Evolutionary conservation across 1,139 yeast species (phyloP).

Genomic region (Saccharomyces pastorianus): DNA sequence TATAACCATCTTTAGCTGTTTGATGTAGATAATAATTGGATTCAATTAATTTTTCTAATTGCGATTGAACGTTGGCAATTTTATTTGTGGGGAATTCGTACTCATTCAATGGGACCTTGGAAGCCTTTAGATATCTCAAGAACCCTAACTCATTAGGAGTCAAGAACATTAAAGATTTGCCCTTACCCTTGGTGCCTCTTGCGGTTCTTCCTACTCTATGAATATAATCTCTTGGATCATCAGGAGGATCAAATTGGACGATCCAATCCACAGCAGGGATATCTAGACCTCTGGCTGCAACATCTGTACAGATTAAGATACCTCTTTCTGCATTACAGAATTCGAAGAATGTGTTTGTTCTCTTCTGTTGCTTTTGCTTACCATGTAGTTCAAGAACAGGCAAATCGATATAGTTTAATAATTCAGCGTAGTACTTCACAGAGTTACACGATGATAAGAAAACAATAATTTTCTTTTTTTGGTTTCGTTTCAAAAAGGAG

Average conservation of each 20-base stretch:
- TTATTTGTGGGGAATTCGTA: slow-evolving; percentile 90
- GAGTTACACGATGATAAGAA: slow-evolving; percentile 94
- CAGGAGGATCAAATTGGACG: slow-evolving; percentile 95
- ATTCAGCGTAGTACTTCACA: slow-evolving; percentile 91
- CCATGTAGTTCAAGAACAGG: slow-evolving; percentile 97
- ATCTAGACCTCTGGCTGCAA: slow-evolving; percentile 96
- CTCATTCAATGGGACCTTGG: slow-evolving; percentile 94
- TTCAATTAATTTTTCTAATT: slow-evolving; percentile 80
- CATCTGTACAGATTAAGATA: slow-evolving; percentile 88
- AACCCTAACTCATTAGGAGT: slow-evolving; percentile 93
- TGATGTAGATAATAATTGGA: slow-evolving; percentile 91
- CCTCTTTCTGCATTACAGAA: slow-evolving; percentile 96
- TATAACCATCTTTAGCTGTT: slow-evolving; percentile 94
- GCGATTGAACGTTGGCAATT: slow-evolving; percentile 92
- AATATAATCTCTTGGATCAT: slow-evolving; percentile 96
- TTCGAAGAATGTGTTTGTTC: slow-evolving; percentile 95
- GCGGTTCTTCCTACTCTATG: slow-evolving; percentile 55
- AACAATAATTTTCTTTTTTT: slow-evolving; percentile 85
- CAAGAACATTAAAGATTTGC: slow-evolving; percentile 89
- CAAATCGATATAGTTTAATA: slow-evolving; percentile 86
- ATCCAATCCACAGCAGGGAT: slow-evolving; percentile 98
- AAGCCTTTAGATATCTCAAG: slow-evolving; percentile 86
- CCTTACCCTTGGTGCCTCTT: slow-evolving; percentile 73
- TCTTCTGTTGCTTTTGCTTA: slow-evolving; percentile 94
- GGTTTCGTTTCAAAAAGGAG: slow-evolving; percentile 85